phyloP scores from a whole-genome alignment of 1,139 yeast genomes.

The Lodderomyces orthopsilosis region DNA sequence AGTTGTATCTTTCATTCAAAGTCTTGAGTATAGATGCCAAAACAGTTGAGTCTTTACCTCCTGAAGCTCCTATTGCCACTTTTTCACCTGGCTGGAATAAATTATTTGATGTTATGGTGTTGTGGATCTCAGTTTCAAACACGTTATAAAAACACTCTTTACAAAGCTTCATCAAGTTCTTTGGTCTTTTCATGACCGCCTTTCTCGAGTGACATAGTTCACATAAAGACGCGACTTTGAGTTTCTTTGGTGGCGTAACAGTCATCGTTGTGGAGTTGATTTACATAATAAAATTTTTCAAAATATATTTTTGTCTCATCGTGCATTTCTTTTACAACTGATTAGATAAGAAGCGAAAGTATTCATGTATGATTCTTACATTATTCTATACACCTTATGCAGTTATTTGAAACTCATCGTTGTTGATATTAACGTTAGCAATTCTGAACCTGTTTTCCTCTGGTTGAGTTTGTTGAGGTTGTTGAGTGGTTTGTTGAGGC shows the following conservation, averaged over 20 bases:
- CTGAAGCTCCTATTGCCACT: slow-evolving; percentile 97
- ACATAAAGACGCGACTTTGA: slow-evolving; percentile 55
- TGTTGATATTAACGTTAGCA: slow-evolving; percentile 46
- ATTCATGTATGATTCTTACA: no score
- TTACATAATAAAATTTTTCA: background rate
- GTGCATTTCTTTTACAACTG: background rate
- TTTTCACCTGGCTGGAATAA: slow-evolving; percentile 78
- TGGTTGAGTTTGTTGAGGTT: slow-evolving; percentile 20
- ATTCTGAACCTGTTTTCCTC: slow-evolving; percentile 44
- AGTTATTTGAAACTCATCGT: slow-evolving; percentile 46
- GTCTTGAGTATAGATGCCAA: slow-evolving; percentile 85
- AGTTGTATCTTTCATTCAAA: slow-evolving; percentile 81
- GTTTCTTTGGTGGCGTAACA: slow-evolving; percentile 13
- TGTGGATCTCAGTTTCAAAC: slow-evolving; percentile 93
- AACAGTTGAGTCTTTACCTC: slow-evolving; percentile 97
- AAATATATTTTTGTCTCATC: background rate
- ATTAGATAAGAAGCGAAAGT: no score
- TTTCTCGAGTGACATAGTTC: slow-evolving; percentile 83
- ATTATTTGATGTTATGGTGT: slow-evolving; percentile 70
- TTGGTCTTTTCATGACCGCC: slow-evolving; percentile 89
- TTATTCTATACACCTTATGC: slow-evolving; percentile 14
- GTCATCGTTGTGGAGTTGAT: slow-evolving; percentile 1
- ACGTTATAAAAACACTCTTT: slow-evolving; percentile 86
- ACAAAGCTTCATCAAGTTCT: slow-evolving; percentile 87
- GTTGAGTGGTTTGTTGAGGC: slow-evolving; percentile 27